Percentiles rank a stretch among this genome's conserved stretches.
Evolutionary conservation across 2,329 filamentous ascomycete genomes (phyloP).

Genomic region (Septoria petroselini): DNA sequence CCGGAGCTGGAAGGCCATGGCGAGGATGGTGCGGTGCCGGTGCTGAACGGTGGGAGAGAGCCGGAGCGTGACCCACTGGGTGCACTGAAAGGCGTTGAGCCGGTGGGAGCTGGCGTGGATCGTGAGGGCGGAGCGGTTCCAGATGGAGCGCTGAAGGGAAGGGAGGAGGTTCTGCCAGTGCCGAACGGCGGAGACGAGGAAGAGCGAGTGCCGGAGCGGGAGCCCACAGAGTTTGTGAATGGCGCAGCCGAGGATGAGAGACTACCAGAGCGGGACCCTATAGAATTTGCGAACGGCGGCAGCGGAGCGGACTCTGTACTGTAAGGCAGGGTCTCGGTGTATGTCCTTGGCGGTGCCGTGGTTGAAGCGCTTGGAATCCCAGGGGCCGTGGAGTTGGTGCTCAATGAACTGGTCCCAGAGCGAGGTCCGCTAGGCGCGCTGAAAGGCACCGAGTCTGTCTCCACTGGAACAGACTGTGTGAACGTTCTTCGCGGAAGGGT

Average conservation of each 20-base stretch:
- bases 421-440: neutral
- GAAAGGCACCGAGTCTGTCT: conserved; percentile 1
- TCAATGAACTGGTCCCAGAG: too few species aligned
- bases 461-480: too few species aligned
- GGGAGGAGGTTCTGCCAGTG: conserved; percentile 5
- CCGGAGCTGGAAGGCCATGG: neutral
- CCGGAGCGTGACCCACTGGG: conserved; percentile 16
- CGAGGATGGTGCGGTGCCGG: conserved; percentile 12
- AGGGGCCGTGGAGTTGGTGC: too few species aligned
- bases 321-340: too few species aligned
- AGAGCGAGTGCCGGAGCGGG: conserved; percentile 13
- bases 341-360: neutral
- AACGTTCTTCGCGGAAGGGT: neutral
- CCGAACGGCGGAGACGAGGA: conserved; percentile 8
- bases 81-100: conserved; percentile 14
- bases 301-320: too few species aligned
- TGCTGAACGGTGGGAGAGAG: conserved; percentile 9
- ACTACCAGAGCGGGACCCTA: neutral
- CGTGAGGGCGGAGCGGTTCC: conserved; percentile 3
- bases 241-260: neutral
- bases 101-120: conserved; percentile 2
- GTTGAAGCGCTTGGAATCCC: conserved; percentile 1
- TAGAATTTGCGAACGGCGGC: too few species aligned
- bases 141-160: conserved; percentile 1
- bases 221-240: conserved; percentile 8